These are phyloP conservation scores for Fusarium verticillioides DNA, from an alignment of 2,329 filamentous ascomycete species.

Conservation along the genomic window DNA sequence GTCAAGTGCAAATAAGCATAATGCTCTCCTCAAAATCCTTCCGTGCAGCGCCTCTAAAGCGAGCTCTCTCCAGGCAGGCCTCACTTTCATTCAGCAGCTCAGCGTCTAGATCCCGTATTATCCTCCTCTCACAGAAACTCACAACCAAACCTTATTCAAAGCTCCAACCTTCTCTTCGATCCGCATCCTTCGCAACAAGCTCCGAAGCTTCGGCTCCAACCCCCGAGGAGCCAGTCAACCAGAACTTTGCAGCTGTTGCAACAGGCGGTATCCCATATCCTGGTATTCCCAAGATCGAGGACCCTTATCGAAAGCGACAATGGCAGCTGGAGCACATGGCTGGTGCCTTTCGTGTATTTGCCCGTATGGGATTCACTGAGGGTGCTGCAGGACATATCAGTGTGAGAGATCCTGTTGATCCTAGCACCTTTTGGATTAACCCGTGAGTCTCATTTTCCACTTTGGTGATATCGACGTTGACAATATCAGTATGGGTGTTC, in stretches of 20 bases:
- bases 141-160: constrained; percentile 2
- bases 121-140: not conserved
- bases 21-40: constrained; percentile 30
- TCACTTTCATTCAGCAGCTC: constrained; percentile 29
- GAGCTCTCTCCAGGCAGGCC: constrained; percentile 12
- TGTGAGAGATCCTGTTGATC: constrained; percentile 70
- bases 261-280: constrained; percentile 51
- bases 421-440: constrained; percentile 73
- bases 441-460: constrained; percentile 48
- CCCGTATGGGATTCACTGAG: constrained; percentile 63
- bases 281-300: constrained; percentile 66
- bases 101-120: not conserved
- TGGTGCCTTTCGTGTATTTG: constrained; percentile 60
- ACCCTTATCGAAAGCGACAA: constrained; percentile 53
- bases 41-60: constrained; percentile 22
- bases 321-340: constrained; percentile 57
- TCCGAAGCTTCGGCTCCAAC: constrained; percentile 15
- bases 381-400: constrained; percentile 73
- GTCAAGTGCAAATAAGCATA: not conserved
- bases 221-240: constrained; percentile 22
- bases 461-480: not conserved
- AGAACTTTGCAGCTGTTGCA: constrained; percentile 42
- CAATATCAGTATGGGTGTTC: constrained; percentile 57
- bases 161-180: not conserved
- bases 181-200: constrained; percentile 36